A percentile compares a stretch with the other conserved stretches of the same genome.
These are phyloP conservation scores for Syzygium aqueum DNA, from an alignment of 345 rosid species.

Conservation along the genomic window DNA sequence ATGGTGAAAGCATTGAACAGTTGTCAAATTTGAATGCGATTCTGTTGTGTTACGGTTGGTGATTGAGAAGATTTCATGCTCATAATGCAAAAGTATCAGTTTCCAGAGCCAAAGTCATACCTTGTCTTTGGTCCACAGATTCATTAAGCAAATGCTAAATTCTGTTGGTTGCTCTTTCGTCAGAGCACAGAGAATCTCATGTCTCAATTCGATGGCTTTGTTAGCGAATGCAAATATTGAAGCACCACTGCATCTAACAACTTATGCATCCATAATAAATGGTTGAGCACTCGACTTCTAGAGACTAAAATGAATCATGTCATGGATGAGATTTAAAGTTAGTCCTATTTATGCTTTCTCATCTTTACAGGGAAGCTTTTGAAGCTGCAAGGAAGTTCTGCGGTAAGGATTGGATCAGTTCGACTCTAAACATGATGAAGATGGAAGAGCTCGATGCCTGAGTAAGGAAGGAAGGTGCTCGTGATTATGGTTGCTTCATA, in stretches of 20 bases:
- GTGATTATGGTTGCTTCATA: neutral
- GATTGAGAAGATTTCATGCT: neutral
- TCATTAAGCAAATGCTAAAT: neutral
- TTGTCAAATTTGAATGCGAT: neutral
- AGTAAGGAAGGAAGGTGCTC: neutral
- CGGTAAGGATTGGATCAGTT: conserved; percentile 23
- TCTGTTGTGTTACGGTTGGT: neutral
- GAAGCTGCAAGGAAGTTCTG: conserved; percentile 47
- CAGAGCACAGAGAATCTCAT: neutral
- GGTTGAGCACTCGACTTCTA: neutral
- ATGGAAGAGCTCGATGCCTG: neutral
- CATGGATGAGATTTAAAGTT: neutral
- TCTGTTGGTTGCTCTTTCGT: neutral
- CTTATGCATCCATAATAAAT: neutral
- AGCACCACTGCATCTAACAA: neutral
- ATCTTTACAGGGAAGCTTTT: neutral
- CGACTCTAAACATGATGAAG: neutral
- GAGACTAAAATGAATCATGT: neutral
- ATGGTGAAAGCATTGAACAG: too few relatives aligned
- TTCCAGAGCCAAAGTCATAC: too few relatives aligned
- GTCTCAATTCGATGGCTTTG: neutral
- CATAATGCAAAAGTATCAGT: neutral
- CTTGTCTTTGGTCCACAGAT: too few relatives aligned
- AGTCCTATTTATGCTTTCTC: neutral
- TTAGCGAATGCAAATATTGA: neutral